Evolutionary conservation across 331 rosid species (phyloP).

Genomic region (Pyracantha coccinea): DNA sequence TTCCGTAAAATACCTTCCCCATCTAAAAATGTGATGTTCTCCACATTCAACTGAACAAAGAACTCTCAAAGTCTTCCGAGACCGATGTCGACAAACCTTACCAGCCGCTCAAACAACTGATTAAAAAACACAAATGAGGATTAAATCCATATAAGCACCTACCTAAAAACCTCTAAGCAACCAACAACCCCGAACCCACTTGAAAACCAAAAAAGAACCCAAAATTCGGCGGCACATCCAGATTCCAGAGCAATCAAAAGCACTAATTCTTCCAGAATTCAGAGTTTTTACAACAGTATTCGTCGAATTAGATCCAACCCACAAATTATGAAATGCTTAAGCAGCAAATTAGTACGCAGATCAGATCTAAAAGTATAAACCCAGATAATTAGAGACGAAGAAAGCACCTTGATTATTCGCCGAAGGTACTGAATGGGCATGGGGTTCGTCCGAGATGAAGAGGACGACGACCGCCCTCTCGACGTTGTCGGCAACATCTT

Average conservation of each 20-base stretch:
- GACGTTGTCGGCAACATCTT: slow-evolving; percentile 86
- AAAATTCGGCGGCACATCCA: background rate
- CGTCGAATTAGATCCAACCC: background rate
- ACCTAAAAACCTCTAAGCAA: background rate
- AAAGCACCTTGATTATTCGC: slow-evolving; percentile 70
- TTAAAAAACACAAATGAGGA: background rate
- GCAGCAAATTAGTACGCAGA: background rate
- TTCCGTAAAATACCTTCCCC: background rate
- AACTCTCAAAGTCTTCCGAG: background rate
- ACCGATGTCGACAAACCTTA: background rate
- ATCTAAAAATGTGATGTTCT: background rate
- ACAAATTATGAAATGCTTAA: background rate
- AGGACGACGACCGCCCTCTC: slow-evolving; percentile 81
- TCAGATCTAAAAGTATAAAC: slow-evolving; percentile 33
- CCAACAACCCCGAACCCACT: background rate
- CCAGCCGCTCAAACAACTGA: background rate
- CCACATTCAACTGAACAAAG: background rate
- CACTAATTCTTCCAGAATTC: background rate
- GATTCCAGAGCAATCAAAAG: background rate
- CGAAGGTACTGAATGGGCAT: slow-evolving; percentile 79
- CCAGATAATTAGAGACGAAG: background rate
- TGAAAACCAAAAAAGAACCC: background rate
- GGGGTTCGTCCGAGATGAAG: slow-evolving; percentile 79
- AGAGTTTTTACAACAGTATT: background rate
- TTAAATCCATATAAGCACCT: background rate